A percentile compares a stretch with the other conserved stretches of the same genome.
Evolutionary conservation across 164 flowering plant genomes (phyloP).

Genomic region (Vitis rupestris): DNA sequence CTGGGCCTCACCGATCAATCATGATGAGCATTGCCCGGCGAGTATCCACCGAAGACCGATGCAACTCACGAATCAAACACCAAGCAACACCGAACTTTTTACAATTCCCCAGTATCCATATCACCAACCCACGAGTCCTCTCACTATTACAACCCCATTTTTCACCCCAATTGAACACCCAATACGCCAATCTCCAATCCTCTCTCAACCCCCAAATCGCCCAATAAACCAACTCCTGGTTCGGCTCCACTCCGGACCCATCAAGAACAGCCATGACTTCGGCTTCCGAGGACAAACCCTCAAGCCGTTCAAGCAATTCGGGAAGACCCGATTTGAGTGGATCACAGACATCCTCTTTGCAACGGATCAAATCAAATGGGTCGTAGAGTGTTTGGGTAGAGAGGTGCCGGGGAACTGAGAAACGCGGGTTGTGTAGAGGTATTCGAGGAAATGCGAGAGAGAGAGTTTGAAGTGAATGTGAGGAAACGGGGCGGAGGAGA

Average conservation of each 20-base stretch:
- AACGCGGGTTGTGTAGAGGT: slow-evolving; percentile 7
- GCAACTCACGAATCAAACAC: slow-evolving; percentile 61
- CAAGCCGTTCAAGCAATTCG: slow-evolving; percentile 30
- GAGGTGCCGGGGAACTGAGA: slow-evolving; percentile 17
- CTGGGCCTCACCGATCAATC: slow-evolving; percentile 64
- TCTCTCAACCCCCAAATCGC: slow-evolving; percentile 62
- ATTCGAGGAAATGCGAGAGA: slow-evolving; percentile 44
- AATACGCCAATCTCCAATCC: slow-evolving; percentile 69
- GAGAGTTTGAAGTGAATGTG: slow-evolving; percentile 9
- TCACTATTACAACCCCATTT: slow-evolving; percentile 34
- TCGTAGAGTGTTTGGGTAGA: slow-evolving; percentile 15
- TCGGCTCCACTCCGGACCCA: slow-evolving; percentile 40
- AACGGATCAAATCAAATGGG: slow-evolving; percentile 18
- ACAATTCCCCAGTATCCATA: slow-evolving; percentile 72
- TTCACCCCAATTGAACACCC: slow-evolving; percentile 77
- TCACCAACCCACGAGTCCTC: slow-evolving; percentile 53
- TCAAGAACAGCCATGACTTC: slow-evolving; percentile 53
- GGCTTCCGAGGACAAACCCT: slow-evolving; percentile 33
- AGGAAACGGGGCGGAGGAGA: neutral
- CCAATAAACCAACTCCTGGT: slow-evolving; percentile 35
- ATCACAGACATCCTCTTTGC: neutral
- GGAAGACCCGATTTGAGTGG: slow-evolving; percentile 24
- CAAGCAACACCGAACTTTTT: slow-evolving; percentile 69
- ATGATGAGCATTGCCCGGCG: slow-evolving; percentile 55
- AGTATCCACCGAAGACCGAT: slow-evolving; percentile 32